Conservation (phyloP, 768 basidiomycete species). For the Hysterangium stoloniferum region DNA sequence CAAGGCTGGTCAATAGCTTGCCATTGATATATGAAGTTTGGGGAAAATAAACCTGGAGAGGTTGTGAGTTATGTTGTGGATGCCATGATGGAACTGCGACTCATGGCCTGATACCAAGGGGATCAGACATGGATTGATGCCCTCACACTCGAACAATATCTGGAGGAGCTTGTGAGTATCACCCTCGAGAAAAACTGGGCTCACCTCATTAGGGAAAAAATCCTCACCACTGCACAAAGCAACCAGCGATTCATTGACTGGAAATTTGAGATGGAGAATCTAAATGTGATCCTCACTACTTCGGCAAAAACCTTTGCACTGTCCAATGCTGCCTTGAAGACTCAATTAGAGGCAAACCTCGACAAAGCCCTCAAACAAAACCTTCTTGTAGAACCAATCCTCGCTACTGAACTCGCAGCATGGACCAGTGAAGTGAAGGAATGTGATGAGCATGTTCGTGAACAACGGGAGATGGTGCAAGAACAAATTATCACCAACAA, state of each 20-base stretch:
- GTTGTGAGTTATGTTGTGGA: neutral
- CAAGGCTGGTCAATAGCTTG: neutral
- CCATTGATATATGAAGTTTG: neutral
- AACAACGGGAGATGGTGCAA: neutral
- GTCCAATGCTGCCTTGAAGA: neutral
- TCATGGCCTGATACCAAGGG: neutral
- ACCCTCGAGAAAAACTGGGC: neutral
- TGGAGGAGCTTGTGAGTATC: neutral
- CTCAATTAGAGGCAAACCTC: neutral
- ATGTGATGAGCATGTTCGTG: no score
- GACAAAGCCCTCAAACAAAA: neutral
- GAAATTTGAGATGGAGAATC: neutral
- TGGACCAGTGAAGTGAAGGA: neutral
- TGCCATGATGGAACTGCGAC: neutral
- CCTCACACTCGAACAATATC: neutral
- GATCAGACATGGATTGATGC: neutral
- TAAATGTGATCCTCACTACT: neutral
- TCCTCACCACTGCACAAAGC: neutral
- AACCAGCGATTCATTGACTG: neutral
- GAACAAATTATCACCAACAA: neutral
- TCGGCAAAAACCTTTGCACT: neutral
- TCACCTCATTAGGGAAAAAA: neutral
- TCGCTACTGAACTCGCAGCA: neutral
- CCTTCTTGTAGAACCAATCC: neutral
- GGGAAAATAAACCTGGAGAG: neutral